These are phyloP conservation scores for Melaleuca alternifolia DNA, from an alignment of 345 rosid genomes.

Conservation along the genomic window DNA sequence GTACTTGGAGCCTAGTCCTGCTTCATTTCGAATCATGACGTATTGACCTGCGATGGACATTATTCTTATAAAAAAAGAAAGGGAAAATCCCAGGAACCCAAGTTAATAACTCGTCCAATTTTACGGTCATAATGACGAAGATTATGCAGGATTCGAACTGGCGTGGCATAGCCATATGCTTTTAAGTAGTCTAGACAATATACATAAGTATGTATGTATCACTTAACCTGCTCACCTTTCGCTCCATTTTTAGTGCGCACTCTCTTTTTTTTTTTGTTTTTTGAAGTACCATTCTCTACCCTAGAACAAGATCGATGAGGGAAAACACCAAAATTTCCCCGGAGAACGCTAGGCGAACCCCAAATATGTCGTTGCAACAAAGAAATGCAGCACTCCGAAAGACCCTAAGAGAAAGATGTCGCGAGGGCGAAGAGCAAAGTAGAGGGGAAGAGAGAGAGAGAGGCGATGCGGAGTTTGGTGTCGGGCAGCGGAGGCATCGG, in stretches of 20 bases:
- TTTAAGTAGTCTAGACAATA: neutral
- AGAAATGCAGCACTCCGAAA: neutral
- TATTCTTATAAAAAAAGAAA: neutral
- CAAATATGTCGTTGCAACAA: neutral
- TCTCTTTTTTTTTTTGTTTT: neutral
- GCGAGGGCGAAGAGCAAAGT: neutral
- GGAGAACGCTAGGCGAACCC: neutral
- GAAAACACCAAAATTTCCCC: neutral
- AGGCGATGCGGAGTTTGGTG: neutral
- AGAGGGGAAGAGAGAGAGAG: neutral
- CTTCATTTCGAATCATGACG: neutral
- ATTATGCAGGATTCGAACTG: neutral
- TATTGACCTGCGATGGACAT: neutral
- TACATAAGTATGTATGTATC: neutral
- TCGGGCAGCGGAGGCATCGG: neutral
- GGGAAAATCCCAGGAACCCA: neutral
- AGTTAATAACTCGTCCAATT: neutral
- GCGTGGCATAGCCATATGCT: neutral
- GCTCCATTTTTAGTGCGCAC: neutral
- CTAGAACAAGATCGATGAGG: neutral
- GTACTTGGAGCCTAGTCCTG: neutral
- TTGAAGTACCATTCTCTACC: neutral
- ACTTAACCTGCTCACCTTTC: neutral
- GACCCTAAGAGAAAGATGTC: neutral
- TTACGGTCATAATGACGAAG: neutral